Evolutionary conservation across 345 rosid species (phyloP).

Genomic region (Microcos paniculata): DNA sequence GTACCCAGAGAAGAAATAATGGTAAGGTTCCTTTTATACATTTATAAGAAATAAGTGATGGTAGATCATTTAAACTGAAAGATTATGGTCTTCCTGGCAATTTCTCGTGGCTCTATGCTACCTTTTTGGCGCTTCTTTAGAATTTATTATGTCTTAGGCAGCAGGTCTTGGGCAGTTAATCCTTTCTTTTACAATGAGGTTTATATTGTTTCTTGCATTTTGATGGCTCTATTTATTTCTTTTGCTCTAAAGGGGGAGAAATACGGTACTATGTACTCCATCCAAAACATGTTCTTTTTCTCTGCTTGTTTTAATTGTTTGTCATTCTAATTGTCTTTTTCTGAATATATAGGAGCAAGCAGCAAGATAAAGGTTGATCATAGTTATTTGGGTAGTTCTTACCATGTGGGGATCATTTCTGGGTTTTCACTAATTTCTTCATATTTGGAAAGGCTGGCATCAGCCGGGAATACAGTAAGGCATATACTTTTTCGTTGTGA

Average conservation of each 20-base stretch:
- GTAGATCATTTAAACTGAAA: background rate
- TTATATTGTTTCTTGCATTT: background rate
- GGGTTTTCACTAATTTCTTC: constrained; percentile 76
- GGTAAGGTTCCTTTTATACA: no score
- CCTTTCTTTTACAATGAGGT: background rate
- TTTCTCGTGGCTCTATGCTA: background rate
- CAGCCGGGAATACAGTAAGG: constrained; percentile 53
- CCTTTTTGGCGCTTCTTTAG: background rate
- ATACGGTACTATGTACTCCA: background rate
- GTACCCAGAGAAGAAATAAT: constrained; percentile 34
- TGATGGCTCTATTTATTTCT: background rate
- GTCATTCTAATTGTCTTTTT: background rate
- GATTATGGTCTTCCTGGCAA: background rate
- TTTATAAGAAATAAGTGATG: background rate
- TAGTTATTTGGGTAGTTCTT: constrained; percentile 84
- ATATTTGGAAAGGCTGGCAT: constrained; percentile 57
- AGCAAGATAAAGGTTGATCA: constrained; percentile 56
- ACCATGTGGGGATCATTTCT: constrained; percentile 82
- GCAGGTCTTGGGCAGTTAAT: background rate
- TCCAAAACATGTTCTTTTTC: background rate
- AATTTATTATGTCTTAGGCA: background rate
- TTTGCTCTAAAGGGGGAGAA: background rate
- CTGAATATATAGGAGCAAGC: constrained; percentile 38
- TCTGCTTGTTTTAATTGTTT: background rate
- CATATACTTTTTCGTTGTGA: background rate